Percentiles rank a stretch among this genome's conserved stretches.
Evolutionary conservation across 306 rosid genomes (phyloP).

Genomic region (Begonia masoniana): DNA sequence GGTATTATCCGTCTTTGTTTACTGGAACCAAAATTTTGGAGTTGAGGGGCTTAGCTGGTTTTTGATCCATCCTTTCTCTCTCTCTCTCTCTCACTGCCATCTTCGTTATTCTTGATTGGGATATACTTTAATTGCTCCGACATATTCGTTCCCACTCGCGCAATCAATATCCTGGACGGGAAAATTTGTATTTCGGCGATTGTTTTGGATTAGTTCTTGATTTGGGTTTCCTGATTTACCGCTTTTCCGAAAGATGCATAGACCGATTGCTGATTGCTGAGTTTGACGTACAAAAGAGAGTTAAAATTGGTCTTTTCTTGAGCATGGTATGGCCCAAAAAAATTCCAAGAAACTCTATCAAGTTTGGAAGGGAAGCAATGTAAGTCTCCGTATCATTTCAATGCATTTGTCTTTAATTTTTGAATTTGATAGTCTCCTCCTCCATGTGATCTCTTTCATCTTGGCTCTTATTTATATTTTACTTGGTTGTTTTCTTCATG

Average conservation of each 20-base stretch:
- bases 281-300: constrained; percentile 11
- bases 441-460: neutral
- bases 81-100: constrained; percentile 9
- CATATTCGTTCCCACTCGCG: neutral
- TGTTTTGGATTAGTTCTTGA: constrained; percentile 5
- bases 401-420: constrained; percentile 11
- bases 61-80: constrained; percentile 7
- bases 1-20: constrained; percentile 26
- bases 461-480: neutral
- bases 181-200: constrained; percentile 12
- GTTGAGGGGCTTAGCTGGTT: constrained; percentile 24
- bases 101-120: constrained; percentile 11
- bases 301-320: constrained; percentile 27
- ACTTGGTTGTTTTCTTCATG: neutral
- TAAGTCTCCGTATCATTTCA: constrained; percentile 24
- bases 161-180: constrained; percentile 10
- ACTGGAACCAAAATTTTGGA: constrained; percentile 10
- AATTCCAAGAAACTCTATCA: constrained; percentile 54
- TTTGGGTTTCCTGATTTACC: constrained; percentile 7
- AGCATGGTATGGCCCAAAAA: constrained; percentile 20
- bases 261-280: neutral
- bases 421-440: constrained; percentile 6
- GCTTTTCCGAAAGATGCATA: constrained; percentile 17
- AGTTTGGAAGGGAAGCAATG: constrained; percentile 92
- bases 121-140: constrained; percentile 6